Evolutionary conservation across 2,329 filamentous ascomycete species (phyloP), one percentile per base, ranked within the genome.

Genomic region (Ustulina deusta): DNA sequence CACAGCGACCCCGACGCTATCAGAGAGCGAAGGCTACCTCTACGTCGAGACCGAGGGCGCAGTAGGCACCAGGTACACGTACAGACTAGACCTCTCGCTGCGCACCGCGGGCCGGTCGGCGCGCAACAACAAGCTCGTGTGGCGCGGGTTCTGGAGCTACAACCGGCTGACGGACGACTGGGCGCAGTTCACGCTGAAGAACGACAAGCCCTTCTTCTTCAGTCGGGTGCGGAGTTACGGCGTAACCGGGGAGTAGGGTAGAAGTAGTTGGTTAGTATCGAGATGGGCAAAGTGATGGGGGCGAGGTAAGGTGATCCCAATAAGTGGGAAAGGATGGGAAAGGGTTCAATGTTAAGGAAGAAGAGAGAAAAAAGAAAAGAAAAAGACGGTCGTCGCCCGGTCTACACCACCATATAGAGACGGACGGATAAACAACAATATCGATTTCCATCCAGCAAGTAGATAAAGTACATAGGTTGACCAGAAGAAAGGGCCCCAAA

Each of bases 71-170:
- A 93, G 94, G 80, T 98, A 98, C 80, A 87, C 90, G 69, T 97
- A 96, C 78, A 88, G 91, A 52, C 91, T 98, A 88, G 90, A 95
- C 66, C 80, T 99, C 34, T 84, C 87, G 6, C 78, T 98, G 34
- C 88, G 88, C 0, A 89, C 85, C 70, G 87, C 90, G 0, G 86
- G 88, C 13, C 87, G 85, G 13, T 59, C 59, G 1, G 83, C 89
- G 0, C 89, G 89, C 77, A 97, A 97, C 75, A 97, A 95, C 69
- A 97, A 97, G 80, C 81, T 99, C 58, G 82, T 84, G 0, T 99
- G 96, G 95, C 91, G 91, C 74, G 91, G 92, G 0, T 97, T 94
- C 78, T 97, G 93, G 88, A 95, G 91, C 81, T 95, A 97, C 77
- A 97, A 98, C 77, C 87, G 88, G 73, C 79, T 97, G 75, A 97